Percentiles rank a stretch among this genome's conserved stretches.
These are phyloP conservation scores for Massarina eburnea DNA, from an alignment of 2,329 filamentous ascomycete species.

Conservation along the genomic window DNA sequence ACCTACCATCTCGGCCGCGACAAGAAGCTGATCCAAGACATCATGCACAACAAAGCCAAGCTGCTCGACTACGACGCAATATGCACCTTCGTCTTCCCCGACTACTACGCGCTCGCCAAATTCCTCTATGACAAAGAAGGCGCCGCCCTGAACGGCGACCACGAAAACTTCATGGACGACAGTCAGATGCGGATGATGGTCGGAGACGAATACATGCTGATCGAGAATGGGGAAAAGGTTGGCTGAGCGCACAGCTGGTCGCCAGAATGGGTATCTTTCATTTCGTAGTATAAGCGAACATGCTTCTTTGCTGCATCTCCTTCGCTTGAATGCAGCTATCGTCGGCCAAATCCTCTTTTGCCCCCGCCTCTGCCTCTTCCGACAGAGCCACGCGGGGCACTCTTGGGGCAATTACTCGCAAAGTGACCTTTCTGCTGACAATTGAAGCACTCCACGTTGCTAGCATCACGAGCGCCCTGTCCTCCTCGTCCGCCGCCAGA, in stretches of 20 bases:
- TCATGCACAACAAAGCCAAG: slow-evolving; percentile 48
- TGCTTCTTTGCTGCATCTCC: not conserved
- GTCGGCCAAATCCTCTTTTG: slow-evolving; percentile 15
- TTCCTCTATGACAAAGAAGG: slow-evolving; percentile 51
- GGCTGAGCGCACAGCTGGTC: slow-evolving; percentile 8
- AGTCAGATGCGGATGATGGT: slow-evolving; percentile 50
- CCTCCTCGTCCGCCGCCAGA: slow-evolving; percentile 49
- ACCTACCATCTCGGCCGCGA: slow-evolving; percentile 50
- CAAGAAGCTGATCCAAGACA: slow-evolving; percentile 47
- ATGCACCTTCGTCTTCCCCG: slow-evolving; percentile 52
- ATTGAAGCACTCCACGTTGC: slow-evolving; percentile 57
- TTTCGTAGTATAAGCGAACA: not conserved
- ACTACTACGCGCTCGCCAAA: slow-evolving; percentile 49
- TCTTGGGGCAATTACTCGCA: slow-evolving; percentile 56
- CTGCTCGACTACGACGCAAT: slow-evolving; percentile 51
- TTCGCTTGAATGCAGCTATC: slow-evolving; percentile 12
- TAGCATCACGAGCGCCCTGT: slow-evolving; percentile 23
- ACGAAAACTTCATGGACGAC: slow-evolving; percentile 45
- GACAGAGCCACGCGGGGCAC: slow-evolving; percentile 22
- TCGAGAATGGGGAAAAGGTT: slow-evolving; percentile 39
- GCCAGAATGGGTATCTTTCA: slow-evolving; percentile 18
- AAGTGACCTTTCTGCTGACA: slow-evolving; percentile 66
- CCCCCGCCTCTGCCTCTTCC: slow-evolving; percentile 19
- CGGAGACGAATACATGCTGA: slow-evolving; percentile 48
- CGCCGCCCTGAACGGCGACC: slow-evolving; percentile 42